Conservation (phyloP, 106 monocot species). For the Iris macrosiphon region DNA sequence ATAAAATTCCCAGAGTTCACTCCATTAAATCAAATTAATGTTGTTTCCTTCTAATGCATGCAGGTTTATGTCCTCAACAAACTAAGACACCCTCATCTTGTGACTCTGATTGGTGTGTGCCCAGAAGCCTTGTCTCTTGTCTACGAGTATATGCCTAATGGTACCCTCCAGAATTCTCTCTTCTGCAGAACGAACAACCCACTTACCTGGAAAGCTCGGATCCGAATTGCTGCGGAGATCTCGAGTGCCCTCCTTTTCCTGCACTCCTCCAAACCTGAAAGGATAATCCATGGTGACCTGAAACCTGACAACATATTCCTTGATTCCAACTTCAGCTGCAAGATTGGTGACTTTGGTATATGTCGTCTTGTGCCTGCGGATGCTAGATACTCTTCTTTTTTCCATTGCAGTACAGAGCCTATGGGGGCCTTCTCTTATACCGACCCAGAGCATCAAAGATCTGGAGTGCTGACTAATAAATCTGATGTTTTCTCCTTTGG, state of each 20-base stretch:
- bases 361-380: slow-evolving; percentile 34
- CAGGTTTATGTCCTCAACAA: slow-evolving; percentile 64
- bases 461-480: slow-evolving; percentile 30
- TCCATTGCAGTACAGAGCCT: slow-evolving; percentile 17
- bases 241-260: slow-evolving; percentile 60
- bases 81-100: slow-evolving; percentile 69
- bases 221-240: slow-evolving; percentile 41
- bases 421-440: slow-evolving; percentile 35
- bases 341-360: slow-evolving; percentile 51
- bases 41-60: not conserved
- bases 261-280: slow-evolving; percentile 63
- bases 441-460: slow-evolving; percentile 50
- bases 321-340: slow-evolving; percentile 49
- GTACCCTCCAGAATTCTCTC: slow-evolving; percentile 51
- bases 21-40: not conserved
- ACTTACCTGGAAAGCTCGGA: slow-evolving; percentile 48
- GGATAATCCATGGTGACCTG: slow-evolving; percentile 70
- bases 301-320: slow-evolving; percentile 68
- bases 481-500: slow-evolving; percentile 82
- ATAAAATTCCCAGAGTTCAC: not conserved
- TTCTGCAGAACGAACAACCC: slow-evolving; percentile 13
- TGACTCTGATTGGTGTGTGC: slow-evolving; percentile 54
- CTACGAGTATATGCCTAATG: slow-evolving; percentile 73
- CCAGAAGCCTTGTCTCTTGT: slow-evolving; percentile 63
- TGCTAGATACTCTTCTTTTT: slow-evolving; percentile 10